A percentile compares a stretch with the other conserved stretches of the same genome.
phyloP scores from a whole-genome alignment of 768 basidiomycete species.

The Auriscalpium vulgare region DNA sequence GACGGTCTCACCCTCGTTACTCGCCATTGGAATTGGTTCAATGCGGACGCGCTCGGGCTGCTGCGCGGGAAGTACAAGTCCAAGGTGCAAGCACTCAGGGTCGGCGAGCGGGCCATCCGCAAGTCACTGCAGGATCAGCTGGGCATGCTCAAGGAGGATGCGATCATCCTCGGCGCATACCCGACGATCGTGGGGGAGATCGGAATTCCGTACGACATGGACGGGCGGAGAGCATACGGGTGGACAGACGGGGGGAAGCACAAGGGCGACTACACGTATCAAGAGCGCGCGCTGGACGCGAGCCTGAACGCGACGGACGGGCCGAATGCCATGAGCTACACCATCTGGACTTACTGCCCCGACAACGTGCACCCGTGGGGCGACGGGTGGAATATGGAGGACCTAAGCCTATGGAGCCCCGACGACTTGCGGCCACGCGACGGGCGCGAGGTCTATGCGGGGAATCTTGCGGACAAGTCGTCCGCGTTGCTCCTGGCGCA shows the following conservation, averaged over 20 bases:
- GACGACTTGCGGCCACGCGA: conserved; percentile 49
- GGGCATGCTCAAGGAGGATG: conserved; percentile 68
- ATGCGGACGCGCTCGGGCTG: conserved; percentile 91
- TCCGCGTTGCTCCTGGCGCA: conserved; percentile 30
- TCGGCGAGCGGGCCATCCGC: conserved; percentile 82
- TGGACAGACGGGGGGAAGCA: conserved; percentile 59
- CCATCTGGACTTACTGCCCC: conserved; percentile 83
- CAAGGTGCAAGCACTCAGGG: conserved; percentile 61
- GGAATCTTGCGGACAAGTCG: conserved; percentile 26
- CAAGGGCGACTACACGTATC: conserved; percentile 67
- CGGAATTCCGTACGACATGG: conserved; percentile 93
- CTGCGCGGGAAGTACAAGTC: conserved; percentile 73
- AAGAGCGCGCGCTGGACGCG: conserved; percentile 84
- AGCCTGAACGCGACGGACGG: conserved; percentile 77
- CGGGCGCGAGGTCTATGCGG: conserved; percentile 20
- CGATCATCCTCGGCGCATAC: conserved; percentile 55
- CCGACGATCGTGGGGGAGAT: conserved; percentile 96
- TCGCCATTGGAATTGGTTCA: conserved; percentile 91
- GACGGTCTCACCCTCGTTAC: conserved; percentile 93
- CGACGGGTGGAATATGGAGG: conserved; percentile 96
- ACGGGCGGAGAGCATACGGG: conserved; percentile 77
- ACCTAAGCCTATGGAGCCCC: conserved; percentile 78
- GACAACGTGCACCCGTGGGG: conserved; percentile 86
- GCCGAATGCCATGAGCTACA: conserved; percentile 64
- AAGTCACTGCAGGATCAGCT: conserved; percentile 78